These are phyloP conservation scores for Blastocystis sp. DNA, from an alignment of 352 stramenopile genomes.

Conservation along the genomic window DNA sequence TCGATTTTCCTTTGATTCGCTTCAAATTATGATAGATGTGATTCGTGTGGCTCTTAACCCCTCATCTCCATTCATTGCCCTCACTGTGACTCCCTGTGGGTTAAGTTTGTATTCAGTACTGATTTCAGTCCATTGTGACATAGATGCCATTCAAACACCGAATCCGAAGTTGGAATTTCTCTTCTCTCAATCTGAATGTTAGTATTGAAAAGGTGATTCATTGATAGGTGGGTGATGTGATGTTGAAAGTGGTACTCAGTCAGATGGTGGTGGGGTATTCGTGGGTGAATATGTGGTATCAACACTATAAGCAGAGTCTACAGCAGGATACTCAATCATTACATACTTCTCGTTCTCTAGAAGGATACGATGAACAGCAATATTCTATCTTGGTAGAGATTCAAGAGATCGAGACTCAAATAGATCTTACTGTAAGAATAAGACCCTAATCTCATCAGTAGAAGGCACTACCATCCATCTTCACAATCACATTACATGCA, in stretches of 20 bases:
- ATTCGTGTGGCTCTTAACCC: not conserved
- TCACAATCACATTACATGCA: not conserved
- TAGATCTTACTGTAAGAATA: conserved; percentile 21
- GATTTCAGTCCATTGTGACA: not conserved
- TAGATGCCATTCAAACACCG: conserved; percentile 21
- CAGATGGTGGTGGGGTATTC: not conserved
- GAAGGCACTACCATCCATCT: not conserved
- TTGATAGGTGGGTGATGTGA: not conserved
- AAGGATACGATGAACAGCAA: conserved; percentile 12
- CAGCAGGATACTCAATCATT: not conserved
- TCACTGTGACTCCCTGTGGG: not conserved
- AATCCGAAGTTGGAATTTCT: not conserved
- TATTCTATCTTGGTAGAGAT: not conserved
- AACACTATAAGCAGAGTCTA: not conserved
- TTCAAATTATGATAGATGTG: conserved; percentile 20
- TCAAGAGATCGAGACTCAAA: not conserved
- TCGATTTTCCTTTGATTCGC: not conserved
- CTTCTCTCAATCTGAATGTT: conserved; percentile 29
- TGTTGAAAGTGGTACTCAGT: not conserved
- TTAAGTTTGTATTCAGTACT: conserved; percentile 12
- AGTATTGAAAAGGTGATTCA: not conserved
- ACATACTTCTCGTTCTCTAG: not conserved
- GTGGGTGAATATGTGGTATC: not conserved
- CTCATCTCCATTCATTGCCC: not conserved
- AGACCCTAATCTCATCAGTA: not conserved